These are phyloP conservation scores for Cymbopogon flexuosus DNA, from an alignment of 202 grass and related monocot genomes.

Conservation along the genomic window DNA sequence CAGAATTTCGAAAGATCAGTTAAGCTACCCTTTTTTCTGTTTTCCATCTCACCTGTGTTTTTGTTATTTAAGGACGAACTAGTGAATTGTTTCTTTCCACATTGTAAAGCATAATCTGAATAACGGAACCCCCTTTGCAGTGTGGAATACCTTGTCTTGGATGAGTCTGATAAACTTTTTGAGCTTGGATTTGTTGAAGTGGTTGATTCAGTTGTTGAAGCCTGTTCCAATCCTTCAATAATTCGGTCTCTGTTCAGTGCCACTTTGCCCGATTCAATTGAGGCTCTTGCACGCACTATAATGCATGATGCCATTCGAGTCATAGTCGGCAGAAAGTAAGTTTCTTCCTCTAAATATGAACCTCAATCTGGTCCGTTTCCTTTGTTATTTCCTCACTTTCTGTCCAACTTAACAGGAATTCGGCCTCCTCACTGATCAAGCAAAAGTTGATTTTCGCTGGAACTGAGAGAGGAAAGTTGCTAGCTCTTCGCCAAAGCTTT, in stretches of 20 bases:
- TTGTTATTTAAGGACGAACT: not conserved
- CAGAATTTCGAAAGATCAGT: not conserved
- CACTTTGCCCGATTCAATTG: slow-evolving; percentile 79
- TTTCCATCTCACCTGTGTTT: not conserved
- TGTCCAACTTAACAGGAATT: slow-evolving; percentile 58
- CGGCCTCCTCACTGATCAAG: slow-evolving; percentile 76
- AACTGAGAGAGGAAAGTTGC: slow-evolving; percentile 83
- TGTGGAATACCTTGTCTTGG: slow-evolving; percentile 90
- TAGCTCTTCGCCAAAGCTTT: slow-evolving; percentile 86
- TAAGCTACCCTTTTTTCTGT: not conserved
- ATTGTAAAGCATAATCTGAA: not conserved
- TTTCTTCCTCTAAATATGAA: slow-evolving; percentile 7
- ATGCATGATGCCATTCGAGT: slow-evolving; percentile 91
- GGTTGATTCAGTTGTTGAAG: slow-evolving; percentile 73
- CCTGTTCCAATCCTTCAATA: slow-evolving; percentile 82
- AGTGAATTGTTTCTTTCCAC: slow-evolving; percentile 9
- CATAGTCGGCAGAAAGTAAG: slow-evolving; percentile 89
- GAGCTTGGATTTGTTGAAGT: slow-evolving; percentile 91
- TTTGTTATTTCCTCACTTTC: slow-evolving; percentile 25
- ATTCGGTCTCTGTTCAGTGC: slow-evolving; percentile 82
- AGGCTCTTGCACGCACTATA: slow-evolving; percentile 82
- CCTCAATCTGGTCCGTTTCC: not conserved
- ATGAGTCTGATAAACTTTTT: slow-evolving; percentile 97
- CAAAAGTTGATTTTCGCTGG: slow-evolving; percentile 87
- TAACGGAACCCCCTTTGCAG: slow-evolving; percentile 40